Percentiles rank a stretch among this genome's conserved stretches.
Evolutionary conservation across 2,329 filamentous ascomycete genomes (phyloP).

Genomic region (Calonectria pseudoreteaudii): DNA sequence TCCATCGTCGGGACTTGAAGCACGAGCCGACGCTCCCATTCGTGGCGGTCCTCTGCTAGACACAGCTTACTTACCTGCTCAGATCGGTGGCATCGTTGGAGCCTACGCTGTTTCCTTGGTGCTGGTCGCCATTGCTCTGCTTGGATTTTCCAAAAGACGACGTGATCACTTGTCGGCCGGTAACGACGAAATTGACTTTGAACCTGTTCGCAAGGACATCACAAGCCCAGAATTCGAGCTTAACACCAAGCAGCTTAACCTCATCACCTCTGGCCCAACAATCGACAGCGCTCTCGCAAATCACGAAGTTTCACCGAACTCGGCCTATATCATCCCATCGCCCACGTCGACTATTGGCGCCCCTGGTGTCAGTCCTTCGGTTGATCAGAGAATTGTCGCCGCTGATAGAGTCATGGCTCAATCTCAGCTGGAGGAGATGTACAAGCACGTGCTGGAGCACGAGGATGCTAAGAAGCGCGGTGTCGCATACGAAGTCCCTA

Average conservation of each 20-base stretch:
- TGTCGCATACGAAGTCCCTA: constrained; percentile 57
- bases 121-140: constrained; percentile 75
- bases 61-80: constrained; percentile 76
- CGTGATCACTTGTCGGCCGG: constrained; percentile 64
- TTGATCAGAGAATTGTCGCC: constrained; percentile 82
- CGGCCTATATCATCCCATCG: constrained; percentile 59
- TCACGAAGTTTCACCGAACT: constrained; percentile 35
- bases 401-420: constrained; percentile 81
- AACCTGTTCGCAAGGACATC: constrained; percentile 36
- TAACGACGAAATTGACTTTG: constrained; percentile 64
- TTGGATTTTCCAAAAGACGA: constrained; percentile 69
- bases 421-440: constrained; percentile 88
- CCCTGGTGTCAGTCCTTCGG: constrained; percentile 73
- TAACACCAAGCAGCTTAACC: constrained; percentile 26
- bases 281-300: constrained; percentile 54
- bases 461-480: constrained; percentile 76
- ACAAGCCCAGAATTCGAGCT: constrained; percentile 37
- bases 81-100: constrained; percentile 86
- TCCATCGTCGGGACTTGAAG: constrained; percentile 37
- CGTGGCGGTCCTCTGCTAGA: constrained; percentile 71
- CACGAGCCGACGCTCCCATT: constrained; percentile 61
- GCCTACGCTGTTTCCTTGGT: constrained; percentile 84
- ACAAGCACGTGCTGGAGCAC: constrained; percentile 91
- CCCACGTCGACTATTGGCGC: constrained; percentile 59
- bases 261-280: constrained; percentile 39